Evolutionary conservation across 371 early-diverging fungal genomes (phyloP).

Genomic region (Thermomucor indicae-seudaticae): DNA sequence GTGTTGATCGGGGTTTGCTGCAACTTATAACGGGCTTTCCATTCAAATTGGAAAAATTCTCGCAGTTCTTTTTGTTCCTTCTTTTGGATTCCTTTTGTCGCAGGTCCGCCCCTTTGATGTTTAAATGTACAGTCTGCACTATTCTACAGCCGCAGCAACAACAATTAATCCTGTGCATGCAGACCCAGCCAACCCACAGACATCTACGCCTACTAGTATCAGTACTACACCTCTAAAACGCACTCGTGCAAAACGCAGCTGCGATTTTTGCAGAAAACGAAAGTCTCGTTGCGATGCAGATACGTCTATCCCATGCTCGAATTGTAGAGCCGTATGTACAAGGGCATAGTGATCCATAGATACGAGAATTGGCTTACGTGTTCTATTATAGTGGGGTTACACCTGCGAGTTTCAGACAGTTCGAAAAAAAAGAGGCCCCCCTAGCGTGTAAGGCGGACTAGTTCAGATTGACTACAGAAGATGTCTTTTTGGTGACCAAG

Average conservation of each 20-base stretch:
- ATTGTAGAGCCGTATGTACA: slow-evolving; percentile 44
- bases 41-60: slow-evolving; percentile 7
- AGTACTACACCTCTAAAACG: slow-evolving; percentile 26
- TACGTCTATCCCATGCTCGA: slow-evolving; percentile 41
- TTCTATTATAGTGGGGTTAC: slow-evolving; percentile 37
- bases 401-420: slow-evolving; percentile 43
- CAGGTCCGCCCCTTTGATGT: slow-evolving; percentile 1
- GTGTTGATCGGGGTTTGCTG: no score
- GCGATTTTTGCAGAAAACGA: slow-evolving; percentile 49
- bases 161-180: slow-evolving; percentile 1
- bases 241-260: slow-evolving; percentile 48
- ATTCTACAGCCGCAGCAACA: slow-evolving; percentile 6
- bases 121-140: slow-evolving; percentile 13
- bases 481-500: not conserved
- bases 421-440: slow-evolving; percentile 48
- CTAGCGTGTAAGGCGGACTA: slow-evolving; percentile 34
- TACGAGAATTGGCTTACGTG: not conserved
- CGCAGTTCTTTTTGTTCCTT: slow-evolving; percentile 7
- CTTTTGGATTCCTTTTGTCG: slow-evolving; percentile 4
- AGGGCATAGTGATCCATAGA: not conserved
- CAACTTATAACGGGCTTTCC: no score
- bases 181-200: not conserved
- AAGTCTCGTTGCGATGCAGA: slow-evolving; percentile 52
- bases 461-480: not conserved
- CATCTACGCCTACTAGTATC: slow-evolving; percentile 1